Base-by-base conservation (phyloP, 352 stramenopile species). In the Pythium dissimile region DNA sequence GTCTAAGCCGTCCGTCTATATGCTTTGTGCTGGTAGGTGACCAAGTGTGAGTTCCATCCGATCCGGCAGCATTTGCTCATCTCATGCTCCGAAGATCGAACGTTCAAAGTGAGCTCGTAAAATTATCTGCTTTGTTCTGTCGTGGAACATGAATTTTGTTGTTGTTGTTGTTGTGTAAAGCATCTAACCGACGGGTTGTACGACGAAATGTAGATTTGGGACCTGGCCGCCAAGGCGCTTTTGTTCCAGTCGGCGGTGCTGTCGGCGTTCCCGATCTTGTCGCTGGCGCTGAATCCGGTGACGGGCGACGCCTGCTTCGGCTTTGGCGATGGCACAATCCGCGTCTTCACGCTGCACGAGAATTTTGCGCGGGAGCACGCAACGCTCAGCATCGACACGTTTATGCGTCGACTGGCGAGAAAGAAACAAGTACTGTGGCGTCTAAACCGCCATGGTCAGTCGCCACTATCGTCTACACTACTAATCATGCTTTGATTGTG, bases 161-260 rank as follows among this genome's bases (percentile, higher is more conserved):
- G 20, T 28, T 12, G 27, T 24, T 6, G 11, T 16, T 48, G 20
- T 6, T 43, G 16, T 12, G 13, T 15, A 32, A 26, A 24, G n/a
- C n/a, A n/a, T n/a, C n/a, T n/a, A n/a, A n/a, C n/a, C n/a, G 11
- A 21, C 16, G 5, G 9, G 15, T 4, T 37, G 31, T 37, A 13
- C 12, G 2, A 18, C 11, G 38, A 12, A 2, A 12, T 27, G 16
- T 66, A 93, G 81, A 87, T 94, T 27, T 94, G 84, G 82, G 80
- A 94, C 30, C 56, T 94, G 28, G 67, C 73, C 23, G 67, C 72
- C 24, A 83, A 82, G 39, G 55, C 44, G 3, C 45, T 92, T 42
- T 73, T 86, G 32, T 94, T 87, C 54, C 82, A 94, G 63, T 94
- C 82, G 1, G 64, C 84, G 0, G 75, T 94, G 15, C 54, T 94